Conservation (phyloP, 768 basidiomycete genomes). For the Xerocomellus amylosporus region DNA sequence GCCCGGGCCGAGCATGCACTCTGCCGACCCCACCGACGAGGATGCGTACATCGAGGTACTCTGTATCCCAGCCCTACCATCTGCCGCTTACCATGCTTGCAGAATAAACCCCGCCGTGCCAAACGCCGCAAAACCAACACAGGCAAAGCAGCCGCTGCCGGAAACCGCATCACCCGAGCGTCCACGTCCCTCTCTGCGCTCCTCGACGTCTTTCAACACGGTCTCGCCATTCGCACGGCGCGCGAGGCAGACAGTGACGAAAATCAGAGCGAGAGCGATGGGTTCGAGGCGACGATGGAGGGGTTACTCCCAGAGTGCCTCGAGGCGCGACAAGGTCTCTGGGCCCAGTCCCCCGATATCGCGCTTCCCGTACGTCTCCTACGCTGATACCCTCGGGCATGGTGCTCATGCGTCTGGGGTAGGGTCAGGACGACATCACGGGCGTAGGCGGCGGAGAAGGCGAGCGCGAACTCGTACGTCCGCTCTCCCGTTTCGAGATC, state of each 20-base stretch:
- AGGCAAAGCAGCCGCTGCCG: constrained; percentile 10
- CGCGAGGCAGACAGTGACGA: neutral
- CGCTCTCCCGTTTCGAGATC: constrained; percentile 43
- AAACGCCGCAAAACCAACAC: constrained; percentile 30
- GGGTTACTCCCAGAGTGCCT: constrained; percentile 35
- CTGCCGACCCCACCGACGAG: constrained; percentile 13
- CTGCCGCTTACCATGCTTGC: neutral
- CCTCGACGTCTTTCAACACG: constrained; percentile 18
- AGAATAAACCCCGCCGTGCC: constrained; percentile 14
- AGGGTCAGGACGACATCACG: constrained; percentile 11
- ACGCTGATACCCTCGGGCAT: neutral
- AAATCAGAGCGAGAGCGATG: constrained; percentile 5
- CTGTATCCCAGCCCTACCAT: neutral
- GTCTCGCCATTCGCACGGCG: neutral
- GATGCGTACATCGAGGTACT: constrained; percentile 23
- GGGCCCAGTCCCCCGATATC: constrained; percentile 15
- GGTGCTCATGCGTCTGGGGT: neutral
- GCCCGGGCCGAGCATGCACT: neutral
- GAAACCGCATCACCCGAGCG: constrained; percentile 15
- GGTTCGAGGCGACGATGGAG: constrained; percentile 37
- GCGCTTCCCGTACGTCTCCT: constrained; percentile 16
- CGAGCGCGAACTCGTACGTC: constrained; percentile 34
- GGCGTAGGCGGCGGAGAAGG: neutral
- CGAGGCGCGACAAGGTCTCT: constrained; percentile 28
- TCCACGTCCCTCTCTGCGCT: constrained; percentile 19